A percentile compares a stretch with the other conserved stretches of the same genome.
phyloP scores from a whole-genome alignment of 2,329 filamentous ascomycete genomes.

The Alternaria triticina region DNA sequence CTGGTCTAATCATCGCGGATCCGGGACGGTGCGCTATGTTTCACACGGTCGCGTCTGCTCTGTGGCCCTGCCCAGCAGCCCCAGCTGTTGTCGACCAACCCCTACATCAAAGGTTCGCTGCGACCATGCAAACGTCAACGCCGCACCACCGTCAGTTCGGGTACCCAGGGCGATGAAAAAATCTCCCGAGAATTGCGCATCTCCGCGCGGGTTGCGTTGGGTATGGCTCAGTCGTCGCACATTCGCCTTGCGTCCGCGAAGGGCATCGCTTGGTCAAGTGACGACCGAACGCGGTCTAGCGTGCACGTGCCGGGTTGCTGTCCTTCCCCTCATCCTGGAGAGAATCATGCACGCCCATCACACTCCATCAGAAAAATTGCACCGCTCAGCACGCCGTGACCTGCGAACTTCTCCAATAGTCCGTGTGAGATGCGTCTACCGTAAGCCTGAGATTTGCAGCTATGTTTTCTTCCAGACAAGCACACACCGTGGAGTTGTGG shows the following conservation, averaged over 20 bases:
- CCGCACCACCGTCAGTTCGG: conserved; percentile 10
- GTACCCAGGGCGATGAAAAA: not conserved
- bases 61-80: conserved; percentile 7
- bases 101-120: not conserved
- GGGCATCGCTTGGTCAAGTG: conserved; percentile 5
- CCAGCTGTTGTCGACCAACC: not conserved
- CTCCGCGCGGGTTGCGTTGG: not conserved
- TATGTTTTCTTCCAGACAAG: not conserved
- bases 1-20: conserved; percentile 35
- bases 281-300: conserved; percentile 14
- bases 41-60: conserved; percentile 34
- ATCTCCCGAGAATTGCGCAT: conserved; percentile 5
- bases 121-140: conserved; percentile 15
- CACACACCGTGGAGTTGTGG: conserved; percentile 1
- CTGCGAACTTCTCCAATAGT: conserved; percentile 8
- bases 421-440: not conserved
- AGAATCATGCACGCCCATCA: conserved; percentile 35
- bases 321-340: conserved; percentile 13
- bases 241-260: not conserved
- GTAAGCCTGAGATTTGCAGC: conserved; percentile 12
- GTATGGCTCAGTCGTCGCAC: not conserved
- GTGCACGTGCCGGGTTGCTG: conserved; percentile 14
- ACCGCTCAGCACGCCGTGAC: conserved; percentile 14
- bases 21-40: conserved; percentile 45
- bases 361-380: conserved; percentile 20